phyloP scores from a whole-genome alignment of 129 eudicot genomes.

The Escallonia herrerae region DNA sequence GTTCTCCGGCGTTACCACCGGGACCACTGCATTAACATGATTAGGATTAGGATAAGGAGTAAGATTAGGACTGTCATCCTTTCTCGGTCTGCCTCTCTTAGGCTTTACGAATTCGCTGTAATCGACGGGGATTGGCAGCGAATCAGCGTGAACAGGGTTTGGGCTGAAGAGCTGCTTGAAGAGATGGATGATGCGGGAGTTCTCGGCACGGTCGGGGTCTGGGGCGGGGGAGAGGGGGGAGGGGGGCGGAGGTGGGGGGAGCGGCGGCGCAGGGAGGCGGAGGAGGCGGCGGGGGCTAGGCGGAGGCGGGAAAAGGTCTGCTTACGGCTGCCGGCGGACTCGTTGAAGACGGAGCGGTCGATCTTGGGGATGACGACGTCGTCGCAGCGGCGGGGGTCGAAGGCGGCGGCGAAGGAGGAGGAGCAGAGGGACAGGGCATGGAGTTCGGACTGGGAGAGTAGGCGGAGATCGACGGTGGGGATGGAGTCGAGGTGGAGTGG shows the following conservation, averaged over 20 bases:
- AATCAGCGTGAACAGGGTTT: constrained; percentile 15
- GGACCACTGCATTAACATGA: no score
- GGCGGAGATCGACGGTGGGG: constrained; percentile 72
- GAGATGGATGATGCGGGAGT: constrained; percentile 37
- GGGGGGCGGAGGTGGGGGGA: constrained; percentile 42
- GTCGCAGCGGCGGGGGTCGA: constrained; percentile 39
- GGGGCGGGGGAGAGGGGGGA: background rate
- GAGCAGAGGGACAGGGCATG: constrained; percentile 59
- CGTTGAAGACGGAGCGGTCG: constrained; percentile 88
- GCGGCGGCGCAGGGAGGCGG: constrained; percentile 33
- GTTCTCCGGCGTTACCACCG: no score
- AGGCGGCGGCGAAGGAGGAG: constrained; percentile 36
- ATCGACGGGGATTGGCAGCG: constrained; percentile 24
- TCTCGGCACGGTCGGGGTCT: constrained; percentile 51
- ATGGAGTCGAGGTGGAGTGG: constrained; percentile 40
- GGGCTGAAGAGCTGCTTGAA: constrained; percentile 40
- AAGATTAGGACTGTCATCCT: background rate
- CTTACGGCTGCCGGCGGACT: constrained; percentile 80
- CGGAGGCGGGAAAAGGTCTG: constrained; percentile 91
- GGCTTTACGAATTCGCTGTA: constrained; percentile 3
- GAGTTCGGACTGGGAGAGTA: constrained; percentile 81
- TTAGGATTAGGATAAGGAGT: no score
- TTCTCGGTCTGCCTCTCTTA: constrained; percentile 12
- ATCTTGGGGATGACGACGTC: constrained; percentile 80
- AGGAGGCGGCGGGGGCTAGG: constrained; percentile 50